A percentile compares a stretch with the other conserved stretches of the same genome.
phyloP scores from a whole-genome alignment of 1,139 yeast species.

The Kluyveromyces sp. region DNA sequence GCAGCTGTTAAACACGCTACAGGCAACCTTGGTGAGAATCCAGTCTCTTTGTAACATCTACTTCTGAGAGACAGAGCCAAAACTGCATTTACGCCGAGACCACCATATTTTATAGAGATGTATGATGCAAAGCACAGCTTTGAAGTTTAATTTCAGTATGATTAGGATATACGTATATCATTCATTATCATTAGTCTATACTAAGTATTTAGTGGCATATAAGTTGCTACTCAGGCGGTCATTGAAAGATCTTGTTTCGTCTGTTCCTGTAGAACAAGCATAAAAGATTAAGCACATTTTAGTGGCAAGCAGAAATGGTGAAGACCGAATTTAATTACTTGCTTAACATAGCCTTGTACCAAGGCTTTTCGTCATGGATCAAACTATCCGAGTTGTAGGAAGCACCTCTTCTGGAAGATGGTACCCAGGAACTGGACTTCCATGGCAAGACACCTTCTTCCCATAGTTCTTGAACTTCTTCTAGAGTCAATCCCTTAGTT shows the following conservation, averaged over 20 bases:
- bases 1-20: background rate
- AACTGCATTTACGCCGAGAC: too few species aligned
- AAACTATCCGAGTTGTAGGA: conserved; percentile 22
- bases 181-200: conserved; percentile 38
- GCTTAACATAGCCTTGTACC: conserved; percentile 22
- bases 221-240: background rate
- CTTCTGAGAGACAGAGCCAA: background rate
- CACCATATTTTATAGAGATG: conserved; percentile 33
- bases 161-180: background rate
- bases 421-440: conserved; percentile 28
- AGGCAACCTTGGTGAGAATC: background rate
- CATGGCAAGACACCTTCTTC: conserved; percentile 26
- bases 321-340: conserved; percentile 40
- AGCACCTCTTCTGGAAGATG: conserved; percentile 24
- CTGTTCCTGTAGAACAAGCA: background rate
- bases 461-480: conserved; percentile 62
- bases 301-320: conserved; percentile 61
- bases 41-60: conserved; percentile 4
- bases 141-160: too few species aligned
- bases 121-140: too few species aligned
- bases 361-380: conserved; percentile 24
- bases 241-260: background rate
- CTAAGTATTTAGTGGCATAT: background rate
- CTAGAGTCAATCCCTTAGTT: conserved; percentile 64
- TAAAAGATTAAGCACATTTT: background rate